Evolutionary conservation across 805 yeast species (phyloP), one percentile per base, ranked within the genome.

Genomic region (Wickerhamiella hasegawae): DNA sequence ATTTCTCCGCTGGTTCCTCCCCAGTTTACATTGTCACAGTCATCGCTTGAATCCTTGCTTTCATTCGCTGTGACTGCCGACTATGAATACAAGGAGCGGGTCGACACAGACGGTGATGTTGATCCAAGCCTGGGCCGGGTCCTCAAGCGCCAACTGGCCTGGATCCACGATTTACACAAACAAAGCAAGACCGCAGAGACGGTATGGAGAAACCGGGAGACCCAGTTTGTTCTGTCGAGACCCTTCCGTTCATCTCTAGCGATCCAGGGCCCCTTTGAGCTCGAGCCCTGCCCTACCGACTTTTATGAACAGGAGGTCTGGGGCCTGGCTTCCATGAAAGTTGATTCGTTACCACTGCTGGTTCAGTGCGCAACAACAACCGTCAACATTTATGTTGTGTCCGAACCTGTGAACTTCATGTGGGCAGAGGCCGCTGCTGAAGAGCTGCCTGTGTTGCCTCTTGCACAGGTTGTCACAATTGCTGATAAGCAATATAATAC

Each of bases 1-100:
- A 54, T 78, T 3, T 71, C 66, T 42, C 90, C 90, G n/a, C 75
- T 74, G 49, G 45, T 69, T 16, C 82, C 85, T 0, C 40, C 50
- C 1, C 51, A 58, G 18, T 44, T 71, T 19, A 51, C 62, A 1
- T 58, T 63, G n/a, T 34, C 63, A 1, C 41, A 49, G 18, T 30
- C 27, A 12, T 25, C 31, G 22, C 34, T 45, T 4, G 73, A 68
- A 44, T 81, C 80, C 1, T 78, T 80, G 2, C 57, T 69, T 37
- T 44, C 60, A 0, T 56, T 70, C n/a, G 51, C 59, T 15, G 76
- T 77, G 3, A 72, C 60, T 40, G 76, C 77, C 1, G 65, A 63
- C 4, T 49, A 45, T 8, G 47, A 73, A 3, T 71, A 74, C 48
- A 58, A 57, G 6, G 64, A 30, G 12, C 26, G 15, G n/a, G 15